These are phyloP conservation scores for Larix kaempferi DNA, from an alignment of 75 land plant genomes.

Conservation along the genomic window DNA sequence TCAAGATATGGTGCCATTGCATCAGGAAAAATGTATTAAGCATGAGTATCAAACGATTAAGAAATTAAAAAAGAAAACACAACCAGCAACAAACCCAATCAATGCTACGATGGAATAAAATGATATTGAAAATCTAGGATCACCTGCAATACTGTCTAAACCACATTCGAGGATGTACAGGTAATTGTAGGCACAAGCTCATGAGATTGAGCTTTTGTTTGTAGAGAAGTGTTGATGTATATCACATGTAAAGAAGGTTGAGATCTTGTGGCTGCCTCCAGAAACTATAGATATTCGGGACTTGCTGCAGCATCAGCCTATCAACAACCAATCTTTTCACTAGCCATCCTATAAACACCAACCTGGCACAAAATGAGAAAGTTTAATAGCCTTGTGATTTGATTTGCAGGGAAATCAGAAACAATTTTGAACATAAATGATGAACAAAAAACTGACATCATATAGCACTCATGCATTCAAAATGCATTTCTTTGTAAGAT, in stretches of 20 bases:
- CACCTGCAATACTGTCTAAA: constrained; percentile 95
- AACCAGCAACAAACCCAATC: neutral
- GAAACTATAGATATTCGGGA: constrained; percentile 69
- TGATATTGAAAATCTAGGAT: neutral
- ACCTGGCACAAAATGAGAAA: constrained; percentile 42
- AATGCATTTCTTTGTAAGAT: constrained; percentile 2
- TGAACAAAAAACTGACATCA: neutral
- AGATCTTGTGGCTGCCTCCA: constrained; percentile 53
- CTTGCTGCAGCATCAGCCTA: constrained; percentile 95
- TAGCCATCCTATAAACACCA: constrained; percentile 91
- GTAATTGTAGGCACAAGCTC: constrained; percentile 96
- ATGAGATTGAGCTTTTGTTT: constrained; percentile 93
- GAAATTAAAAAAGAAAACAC: neutral
- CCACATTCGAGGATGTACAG: constrained; percentile 98
- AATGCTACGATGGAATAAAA: neutral
- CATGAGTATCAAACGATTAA: neutral
- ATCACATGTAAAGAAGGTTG: constrained; percentile 85
- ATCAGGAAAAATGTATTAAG: constrained; percentile 1
- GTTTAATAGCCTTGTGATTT: neutral
- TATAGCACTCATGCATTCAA: neutral
- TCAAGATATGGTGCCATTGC: neutral
- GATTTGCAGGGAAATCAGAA: constrained; percentile 1
- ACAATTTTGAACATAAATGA: neutral
- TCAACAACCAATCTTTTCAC: constrained; percentile 87
- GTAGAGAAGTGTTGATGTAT: constrained; percentile 92